phyloP scores from a whole-genome alignment of 305 asterid species.

The Fraxinus sp. region DNA sequence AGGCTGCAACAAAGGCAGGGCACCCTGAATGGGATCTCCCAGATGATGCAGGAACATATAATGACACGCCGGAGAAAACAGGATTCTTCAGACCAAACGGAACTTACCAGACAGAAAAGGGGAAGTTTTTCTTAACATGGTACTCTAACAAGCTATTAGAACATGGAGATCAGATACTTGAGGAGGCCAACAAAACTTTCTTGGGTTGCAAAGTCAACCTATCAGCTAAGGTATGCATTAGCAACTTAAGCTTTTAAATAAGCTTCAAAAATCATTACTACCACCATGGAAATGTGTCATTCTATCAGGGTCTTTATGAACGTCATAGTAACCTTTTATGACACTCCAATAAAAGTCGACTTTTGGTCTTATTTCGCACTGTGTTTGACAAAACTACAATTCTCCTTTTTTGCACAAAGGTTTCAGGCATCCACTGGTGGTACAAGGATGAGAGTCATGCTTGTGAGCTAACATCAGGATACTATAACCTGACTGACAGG shows the following conservation, averaged over 20 bases:
- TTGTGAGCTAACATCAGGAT: constrained; percentile 72
- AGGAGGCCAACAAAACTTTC: constrained; percentile 61
- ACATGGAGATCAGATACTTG: constrained; percentile 75
- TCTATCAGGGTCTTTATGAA: background rate
- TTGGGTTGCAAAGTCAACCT: constrained; percentile 48
- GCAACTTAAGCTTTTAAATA: no score
- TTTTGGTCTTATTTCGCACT: background rate
- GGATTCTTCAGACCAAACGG: constrained; percentile 53
- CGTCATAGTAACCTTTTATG: background rate
- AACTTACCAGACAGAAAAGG: constrained; percentile 58
- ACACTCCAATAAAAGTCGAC: background rate
- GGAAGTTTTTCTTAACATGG: constrained; percentile 69
- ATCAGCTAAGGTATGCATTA: constrained; percentile 48
- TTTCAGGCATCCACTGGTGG: constrained; percentile 87
- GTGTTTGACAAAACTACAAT: no score
- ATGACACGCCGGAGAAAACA: constrained; percentile 54
- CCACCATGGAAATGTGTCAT: background rate
- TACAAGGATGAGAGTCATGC: constrained; percentile 62
- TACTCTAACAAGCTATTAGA: constrained; percentile 58
- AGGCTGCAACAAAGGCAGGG: constrained; percentile 49
- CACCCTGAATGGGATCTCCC: constrained; percentile 64
- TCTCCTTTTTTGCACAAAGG: background rate
- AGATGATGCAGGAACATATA: constrained; percentile 63
- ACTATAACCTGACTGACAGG: constrained; percentile 52
- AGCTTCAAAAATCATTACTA: background rate